phyloP scores from a whole-genome alignment of 371 early-diverging fungal species.

The Mortierella sp. region DNA sequence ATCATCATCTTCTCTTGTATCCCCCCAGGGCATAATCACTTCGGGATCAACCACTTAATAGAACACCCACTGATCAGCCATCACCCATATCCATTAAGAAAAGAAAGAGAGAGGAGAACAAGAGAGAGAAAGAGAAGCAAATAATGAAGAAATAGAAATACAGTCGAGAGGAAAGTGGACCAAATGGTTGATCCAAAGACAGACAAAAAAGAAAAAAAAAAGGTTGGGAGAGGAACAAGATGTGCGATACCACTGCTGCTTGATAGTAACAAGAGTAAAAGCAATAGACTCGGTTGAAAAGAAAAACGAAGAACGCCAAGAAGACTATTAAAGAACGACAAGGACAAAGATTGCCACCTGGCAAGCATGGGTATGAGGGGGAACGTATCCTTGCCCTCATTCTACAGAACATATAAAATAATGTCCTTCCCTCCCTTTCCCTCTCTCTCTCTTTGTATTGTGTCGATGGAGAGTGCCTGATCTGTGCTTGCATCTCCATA shows the following conservation, averaged over 20 bases:
- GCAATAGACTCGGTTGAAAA: too few species aligned
- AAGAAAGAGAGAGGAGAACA: neutral
- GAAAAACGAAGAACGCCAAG: neutral
- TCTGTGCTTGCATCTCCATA: slow-evolving; percentile 6
- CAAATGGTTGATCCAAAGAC: slow-evolving; percentile 3
- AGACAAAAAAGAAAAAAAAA: neutral
- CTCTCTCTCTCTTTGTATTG: too few species aligned
- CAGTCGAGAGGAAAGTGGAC: too few species aligned
- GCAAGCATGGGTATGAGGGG: neutral
- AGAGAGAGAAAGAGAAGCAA: neutral
- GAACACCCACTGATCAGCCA: neutral
- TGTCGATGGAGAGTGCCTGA: neutral
- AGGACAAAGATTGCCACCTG: neutral
- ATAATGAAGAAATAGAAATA: neutral
- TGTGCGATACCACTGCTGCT: neutral
- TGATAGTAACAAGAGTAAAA: slow-evolving; percentile 3
- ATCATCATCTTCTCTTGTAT: neutral
- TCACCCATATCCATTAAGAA: neutral
- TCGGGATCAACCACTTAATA: too few species aligned
- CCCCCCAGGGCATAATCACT: too few species aligned
- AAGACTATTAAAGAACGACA: neutral
- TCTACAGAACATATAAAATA: neutral
- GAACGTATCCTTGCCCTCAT: neutral
- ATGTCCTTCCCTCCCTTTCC: neutral
- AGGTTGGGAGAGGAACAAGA: neutral